These are phyloP conservation scores for Penicillium sp. DNA, from an alignment of 2,329 filamentous ascomycete genomes.

Conservation along the genomic window DNA sequence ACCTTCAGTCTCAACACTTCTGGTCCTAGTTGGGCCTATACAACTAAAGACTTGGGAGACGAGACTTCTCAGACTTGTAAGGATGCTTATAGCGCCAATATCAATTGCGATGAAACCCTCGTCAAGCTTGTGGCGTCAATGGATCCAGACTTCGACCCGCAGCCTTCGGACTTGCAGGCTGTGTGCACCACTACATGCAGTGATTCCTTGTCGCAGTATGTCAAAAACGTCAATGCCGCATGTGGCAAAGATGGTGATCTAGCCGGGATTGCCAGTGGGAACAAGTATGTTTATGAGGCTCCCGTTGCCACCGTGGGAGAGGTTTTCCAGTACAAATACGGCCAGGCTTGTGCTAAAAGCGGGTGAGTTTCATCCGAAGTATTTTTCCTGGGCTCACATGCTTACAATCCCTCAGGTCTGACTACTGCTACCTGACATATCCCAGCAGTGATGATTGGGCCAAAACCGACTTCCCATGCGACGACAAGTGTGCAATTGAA, in stretches of 20 bases:
- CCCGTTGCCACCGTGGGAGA: slow-evolving; percentile 20
- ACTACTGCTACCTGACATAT: slow-evolving; percentile 28
- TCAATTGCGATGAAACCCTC: slow-evolving; percentile 33
- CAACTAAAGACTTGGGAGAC: slow-evolving; percentile 29
- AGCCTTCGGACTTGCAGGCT: slow-evolving; percentile 22
- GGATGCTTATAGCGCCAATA: slow-evolving; percentile 30
- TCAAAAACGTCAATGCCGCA: slow-evolving; percentile 25
- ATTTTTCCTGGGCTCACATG: neutral
- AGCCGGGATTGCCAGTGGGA: slow-evolving; percentile 19
- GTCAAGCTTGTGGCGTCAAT: slow-evolving; percentile 31
- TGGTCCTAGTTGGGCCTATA: slow-evolving; percentile 34
- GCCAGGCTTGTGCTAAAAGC: slow-evolving; percentile 21
- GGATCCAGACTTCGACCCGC: slow-evolving; percentile 29
- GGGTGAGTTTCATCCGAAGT: slow-evolving; percentile 13
- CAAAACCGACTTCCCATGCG: slow-evolving; percentile 24
- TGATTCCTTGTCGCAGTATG: slow-evolving; percentile 26
- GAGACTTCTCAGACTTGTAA: slow-evolving; percentile 33
- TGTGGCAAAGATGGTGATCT: slow-evolving; percentile 29
- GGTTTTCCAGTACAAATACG: slow-evolving; percentile 28
- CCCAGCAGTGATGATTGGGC: slow-evolving; percentile 17
- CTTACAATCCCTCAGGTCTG: slow-evolving; percentile 18
- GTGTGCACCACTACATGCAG: slow-evolving; percentile 29
- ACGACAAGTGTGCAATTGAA: slow-evolving; percentile 26
- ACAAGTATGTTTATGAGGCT: slow-evolving; percentile 11
- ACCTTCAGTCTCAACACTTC: slow-evolving; percentile 30